Conservation (phyloP, 306 rosid genomes). For the Trifolium pratense region DNA sequence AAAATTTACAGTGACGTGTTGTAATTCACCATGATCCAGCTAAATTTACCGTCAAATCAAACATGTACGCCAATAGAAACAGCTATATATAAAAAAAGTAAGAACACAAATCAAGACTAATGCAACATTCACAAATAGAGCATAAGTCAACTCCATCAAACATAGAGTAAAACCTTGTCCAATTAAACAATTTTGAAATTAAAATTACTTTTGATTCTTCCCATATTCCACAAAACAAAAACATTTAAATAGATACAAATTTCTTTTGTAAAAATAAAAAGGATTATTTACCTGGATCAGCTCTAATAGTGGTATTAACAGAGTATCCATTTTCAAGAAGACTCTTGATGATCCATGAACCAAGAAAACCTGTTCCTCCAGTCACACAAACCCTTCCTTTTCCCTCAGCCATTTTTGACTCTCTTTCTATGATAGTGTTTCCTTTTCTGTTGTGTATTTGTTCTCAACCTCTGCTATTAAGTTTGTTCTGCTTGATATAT, state of each 20-base stretch:
- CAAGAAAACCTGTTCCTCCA: slow-evolving; percentile 62
- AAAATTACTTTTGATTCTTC: too few species aligned
- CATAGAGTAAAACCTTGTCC: not conserved
- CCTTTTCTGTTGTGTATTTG: not conserved
- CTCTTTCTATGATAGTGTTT: not conserved
- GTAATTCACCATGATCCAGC: not conserved
- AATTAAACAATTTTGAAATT: not conserved
- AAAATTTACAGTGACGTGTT: too few species aligned
- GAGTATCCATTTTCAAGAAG: slow-evolving; percentile 59
- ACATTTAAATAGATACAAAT: not conserved
- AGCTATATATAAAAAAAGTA: not conserved
- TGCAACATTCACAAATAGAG: too few species aligned
- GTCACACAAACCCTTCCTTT: slow-evolving; percentile 61
- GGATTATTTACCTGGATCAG: slow-evolving; percentile 44
- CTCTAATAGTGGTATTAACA: slow-evolving; percentile 59
- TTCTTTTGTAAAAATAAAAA: not conserved
- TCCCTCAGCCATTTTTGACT: slow-evolving; percentile 42
- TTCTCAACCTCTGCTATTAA: not conserved
- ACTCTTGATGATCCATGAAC: slow-evolving; percentile 60
- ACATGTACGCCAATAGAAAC: too few species aligned
- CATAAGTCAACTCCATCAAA: not conserved
- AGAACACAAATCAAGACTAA: not conserved
- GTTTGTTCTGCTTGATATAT: not conserved
- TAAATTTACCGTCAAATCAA: not conserved
- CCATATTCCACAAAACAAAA: not conserved